Conservation (phyloP, 2,329 filamentous ascomycete genomes). For the Pyrenophora seminiperda region DNA sequence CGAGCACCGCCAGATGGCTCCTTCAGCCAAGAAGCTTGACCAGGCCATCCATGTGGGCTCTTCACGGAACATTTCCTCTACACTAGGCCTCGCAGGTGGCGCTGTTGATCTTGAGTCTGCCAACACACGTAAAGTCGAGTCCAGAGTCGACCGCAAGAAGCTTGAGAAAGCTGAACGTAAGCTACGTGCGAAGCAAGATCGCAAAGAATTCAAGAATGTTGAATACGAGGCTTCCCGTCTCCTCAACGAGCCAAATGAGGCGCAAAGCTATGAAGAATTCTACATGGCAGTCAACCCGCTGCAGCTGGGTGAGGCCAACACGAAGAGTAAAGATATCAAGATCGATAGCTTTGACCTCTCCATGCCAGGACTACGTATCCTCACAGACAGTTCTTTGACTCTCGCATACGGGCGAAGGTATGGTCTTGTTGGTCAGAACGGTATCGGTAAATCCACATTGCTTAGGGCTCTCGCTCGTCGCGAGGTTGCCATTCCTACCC, state of each 20-base stretch:
- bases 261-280: constrained; percentile 97
- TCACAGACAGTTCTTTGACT: constrained; percentile 88
- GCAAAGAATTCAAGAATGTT: constrained; percentile 97
- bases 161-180: constrained; percentile 98
- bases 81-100: constrained; percentile 81
- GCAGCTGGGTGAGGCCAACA: constrained; percentile 73
- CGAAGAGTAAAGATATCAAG: constrained; percentile 99
- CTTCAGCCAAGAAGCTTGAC: constrained; percentile 82
- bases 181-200: constrained; percentile 96
- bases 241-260: constrained; percentile 78
- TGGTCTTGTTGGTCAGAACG: constrained; percentile 97
- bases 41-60: constrained; percentile 94
- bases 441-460: constrained; percentile 87
- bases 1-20: constrained; percentile 71
- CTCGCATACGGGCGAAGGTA: constrained; percentile 92
- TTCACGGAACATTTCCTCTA: constrained; percentile 95
- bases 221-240: constrained; percentile 95
- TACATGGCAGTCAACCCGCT: constrained; percentile 99
- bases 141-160: constrained; percentile 97
- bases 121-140: constrained; percentile 92
- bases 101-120: constrained; percentile 92
- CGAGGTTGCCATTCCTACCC: constrained; percentile 92
- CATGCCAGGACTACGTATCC: constrained; percentile 84
- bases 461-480: constrained; percentile 87
- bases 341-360: constrained; percentile 94